Evolutionary conservation across 805 yeast species (phyloP), one percentile per base, ranked within the genome.

Genomic region (Starmerella potacharoeniae): DNA sequence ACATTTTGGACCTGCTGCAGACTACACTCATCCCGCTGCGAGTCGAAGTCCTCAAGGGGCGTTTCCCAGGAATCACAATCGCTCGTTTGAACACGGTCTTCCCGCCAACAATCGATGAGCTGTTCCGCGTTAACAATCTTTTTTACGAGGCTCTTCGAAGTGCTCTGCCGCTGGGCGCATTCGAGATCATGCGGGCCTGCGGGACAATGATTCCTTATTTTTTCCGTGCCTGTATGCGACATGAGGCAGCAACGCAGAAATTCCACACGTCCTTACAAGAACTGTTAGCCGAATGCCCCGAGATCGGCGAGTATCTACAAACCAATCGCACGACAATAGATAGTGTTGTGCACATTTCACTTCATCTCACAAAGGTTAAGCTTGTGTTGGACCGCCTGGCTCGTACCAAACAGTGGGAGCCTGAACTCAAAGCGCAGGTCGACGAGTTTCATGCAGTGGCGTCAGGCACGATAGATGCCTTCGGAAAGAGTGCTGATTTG

Each of bases 21-120:
- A 81, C 84, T 56, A 83, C 85, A 57, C 75, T 90, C 42, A 81
- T 89, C 30, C 95, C 95, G 0, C 68, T 89, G 39, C 75, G 97
- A 61, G 79, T 85, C 14, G 75, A 76, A 55, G 88, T 84, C 0
- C 68, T 87, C 36, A 76, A 80, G 53, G 77, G 65, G 37, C 75
- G 76, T 41, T 67, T 81, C 6, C 72, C 76, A 4, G 75, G 75
- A 10, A 66, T 79, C 43, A 81, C 86, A 1, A 81, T 85, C 2
- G 68, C 82, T 1, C 80, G 81, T 60, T 74, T 90, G 36, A 90
- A 91, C 67, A 75, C 81, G 49, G 75, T 88, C 0, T 89, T 91
- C 65, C 97, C 97, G 2, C 97, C 97, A 0, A 91, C 97, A 0
- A 84, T 91, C 17, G 97, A 91, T 69, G 97, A 91, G 70, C 82